Base-by-base conservation (phyloP, 495 filamentous ascomycete genomes). In the Penicillium flavigenum region DNA sequence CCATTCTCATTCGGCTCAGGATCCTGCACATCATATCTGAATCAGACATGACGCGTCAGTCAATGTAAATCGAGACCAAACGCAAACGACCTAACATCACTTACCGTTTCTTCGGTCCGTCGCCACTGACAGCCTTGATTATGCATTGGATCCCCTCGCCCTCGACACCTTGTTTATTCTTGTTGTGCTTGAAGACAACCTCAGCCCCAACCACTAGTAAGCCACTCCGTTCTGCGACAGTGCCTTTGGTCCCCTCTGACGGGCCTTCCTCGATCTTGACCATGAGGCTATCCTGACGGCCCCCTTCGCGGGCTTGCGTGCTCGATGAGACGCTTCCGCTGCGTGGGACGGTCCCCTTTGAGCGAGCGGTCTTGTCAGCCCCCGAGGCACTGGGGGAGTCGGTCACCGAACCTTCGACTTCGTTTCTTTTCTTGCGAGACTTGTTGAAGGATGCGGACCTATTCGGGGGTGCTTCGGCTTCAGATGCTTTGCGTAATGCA, bases 1-100 rank as follows among this genome's bases (percentile, higher is more conserved):
- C 83, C 86, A 39, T 85, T 87, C 47, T 91, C 82, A 60, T 96
- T 92, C 1, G 91, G 89, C 67, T 96, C 93, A 4, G 90, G 86
- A 66, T 99, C 95, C 69, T 95, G 89, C 22, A 99, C 92, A 69
- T 93, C 90, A 76, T 97, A 98, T 57, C 91, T 86, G 60, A 47
- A 56, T 64, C 56, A 65, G 46, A 60, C 2, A 59, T 64, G 44
- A 56, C 27, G 22, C 27, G 22, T 48, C 29, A 50, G 47, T 27
- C 31, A 34, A 41, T 8, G 5, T 27, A 32, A 5, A 22, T 31
- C 38, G n/a, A 42, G n/a, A 32, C 19, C 20, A 52, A 39, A 45
- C 20, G 49, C 44, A 56, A 67, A 24, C 17, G 27, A 50, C n/a
- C 10, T 5, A 20, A 34, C n/a, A 34, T 14, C 14, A 46, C 56